Evolutionary conservation across 169 alveolate genomes (phyloP).

Genomic region (Theileria sp.): DNA sequence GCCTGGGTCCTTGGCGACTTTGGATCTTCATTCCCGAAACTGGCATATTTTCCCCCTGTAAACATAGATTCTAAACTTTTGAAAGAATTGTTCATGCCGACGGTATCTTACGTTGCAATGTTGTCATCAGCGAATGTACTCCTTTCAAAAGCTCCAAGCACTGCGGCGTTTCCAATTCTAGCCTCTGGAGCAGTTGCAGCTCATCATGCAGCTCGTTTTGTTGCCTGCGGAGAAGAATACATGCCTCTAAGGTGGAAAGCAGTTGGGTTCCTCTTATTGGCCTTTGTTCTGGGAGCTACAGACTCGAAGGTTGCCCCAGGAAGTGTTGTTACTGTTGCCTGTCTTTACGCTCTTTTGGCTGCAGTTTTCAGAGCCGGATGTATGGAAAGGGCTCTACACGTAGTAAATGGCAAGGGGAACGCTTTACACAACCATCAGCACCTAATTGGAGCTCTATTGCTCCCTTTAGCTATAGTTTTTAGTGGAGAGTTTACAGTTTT

Average conservation of each 20-base stretch:
- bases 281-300: conserved; percentile 85
- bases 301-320: conserved; percentile 88
- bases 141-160: conserved; percentile 84
- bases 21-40: conserved; percentile 81
- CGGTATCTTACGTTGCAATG: conserved; percentile 86
- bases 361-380: conserved; percentile 90
- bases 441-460: conserved; percentile 82
- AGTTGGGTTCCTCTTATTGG: conserved; percentile 79
- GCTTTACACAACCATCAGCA: conserved; percentile 90
- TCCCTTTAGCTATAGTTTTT: conserved; percentile 80
- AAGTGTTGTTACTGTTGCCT: conserved; percentile 84
- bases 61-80: conserved; percentile 75
- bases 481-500: conserved; percentile 79
- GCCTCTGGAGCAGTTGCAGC: conserved; percentile 91
- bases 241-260: conserved; percentile 89
- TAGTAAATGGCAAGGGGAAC: conserved; percentile 88
- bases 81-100: conserved; percentile 80
- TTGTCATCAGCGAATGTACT: conserved; percentile 86
- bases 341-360: conserved; percentile 84
- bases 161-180: conserved; percentile 87
- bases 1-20: conserved; percentile 90
- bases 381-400: conserved; percentile 88
- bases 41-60: conserved; percentile 85
- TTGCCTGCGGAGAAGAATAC: conserved; percentile 91
- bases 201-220: conserved; percentile 89